Evolutionary conservation across 2,329 filamentous ascomycete genomes (phyloP).

Genomic region (Chrysoporthe austroafricana): DNA sequence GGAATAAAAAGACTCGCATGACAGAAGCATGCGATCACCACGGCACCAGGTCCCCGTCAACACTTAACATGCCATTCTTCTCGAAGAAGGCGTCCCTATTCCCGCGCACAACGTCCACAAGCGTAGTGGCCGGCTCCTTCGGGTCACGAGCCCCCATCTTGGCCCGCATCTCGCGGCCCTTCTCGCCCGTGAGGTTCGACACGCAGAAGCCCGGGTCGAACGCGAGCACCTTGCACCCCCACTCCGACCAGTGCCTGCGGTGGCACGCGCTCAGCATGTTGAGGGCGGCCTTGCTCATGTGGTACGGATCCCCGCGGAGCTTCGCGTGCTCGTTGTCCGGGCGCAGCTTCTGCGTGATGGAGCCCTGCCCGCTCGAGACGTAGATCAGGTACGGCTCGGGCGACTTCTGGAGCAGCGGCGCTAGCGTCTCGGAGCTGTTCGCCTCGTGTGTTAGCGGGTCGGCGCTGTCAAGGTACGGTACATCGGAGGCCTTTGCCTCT

Average conservation of each 20-base stretch:
- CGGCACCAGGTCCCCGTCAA: constrained; percentile 2
- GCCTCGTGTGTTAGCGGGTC: neutral
- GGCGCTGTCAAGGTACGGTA: neutral
- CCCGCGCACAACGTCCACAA: constrained; percentile 36
- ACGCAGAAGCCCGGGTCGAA: constrained; percentile 42
- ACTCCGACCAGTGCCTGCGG: constrained; percentile 34
- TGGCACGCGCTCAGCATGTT: constrained; percentile 42
- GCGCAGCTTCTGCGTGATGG: constrained; percentile 35
- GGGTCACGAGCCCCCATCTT: constrained; percentile 35
- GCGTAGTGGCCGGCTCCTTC: constrained; percentile 34
- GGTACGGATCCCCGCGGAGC: constrained; percentile 36
- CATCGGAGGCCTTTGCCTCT: too few relatives aligned
- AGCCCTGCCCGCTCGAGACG: constrained; percentile 40
- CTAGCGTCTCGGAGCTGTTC: constrained; percentile 33
- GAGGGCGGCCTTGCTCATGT: constrained; percentile 43
- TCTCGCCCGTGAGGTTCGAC: constrained; percentile 38
- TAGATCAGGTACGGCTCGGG: constrained; percentile 38
- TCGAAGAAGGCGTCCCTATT: constrained; percentile 36
- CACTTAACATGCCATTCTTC: constrained; percentile 23
- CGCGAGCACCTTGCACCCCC: constrained; percentile 39
- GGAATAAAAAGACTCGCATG: too few relatives aligned
- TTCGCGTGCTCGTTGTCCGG: constrained; percentile 27
- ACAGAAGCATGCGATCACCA: neutral
- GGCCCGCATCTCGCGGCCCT: constrained; percentile 34
- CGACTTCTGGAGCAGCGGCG: constrained; percentile 39